phyloP scores from a whole-genome alignment of 192 early-diverging fungal genomes.

The Geosiphon pyriformis region DNA sequence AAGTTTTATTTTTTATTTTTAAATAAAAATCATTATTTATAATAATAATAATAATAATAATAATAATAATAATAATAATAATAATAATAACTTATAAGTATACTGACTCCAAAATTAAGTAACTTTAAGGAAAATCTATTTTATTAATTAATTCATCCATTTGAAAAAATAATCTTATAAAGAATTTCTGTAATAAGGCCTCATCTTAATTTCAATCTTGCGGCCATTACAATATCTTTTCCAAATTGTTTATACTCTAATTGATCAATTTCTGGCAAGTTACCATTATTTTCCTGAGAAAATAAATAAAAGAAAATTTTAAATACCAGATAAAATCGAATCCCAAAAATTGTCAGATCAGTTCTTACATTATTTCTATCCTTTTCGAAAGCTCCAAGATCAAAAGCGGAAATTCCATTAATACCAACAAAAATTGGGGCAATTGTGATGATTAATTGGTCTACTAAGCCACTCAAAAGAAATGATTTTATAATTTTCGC shows the following conservation, averaged over 20 bases:
- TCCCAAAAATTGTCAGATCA: too few species aligned
- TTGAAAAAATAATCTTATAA: too few species aligned
- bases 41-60: too few species aligned
- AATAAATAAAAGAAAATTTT: not conserved
- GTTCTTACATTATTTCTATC: not conserved
- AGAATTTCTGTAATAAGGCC: too few species aligned
- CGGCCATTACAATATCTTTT: constrained; percentile 47
- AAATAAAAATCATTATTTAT: too few species aligned
- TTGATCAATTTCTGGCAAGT: constrained; percentile 22
- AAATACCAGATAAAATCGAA: not conserved
- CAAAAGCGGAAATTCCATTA: constrained; percentile 46
- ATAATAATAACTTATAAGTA: too few species aligned
- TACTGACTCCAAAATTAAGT: too few species aligned
- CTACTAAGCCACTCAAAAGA: constrained; percentile 37
- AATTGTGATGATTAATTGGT: constrained; percentile 63
- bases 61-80: too few species aligned
- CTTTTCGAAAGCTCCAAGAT: constrained; percentile 22
- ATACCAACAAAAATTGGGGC: constrained; percentile 65
- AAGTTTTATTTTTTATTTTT: too few species aligned
- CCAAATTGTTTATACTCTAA: constrained; percentile 44
- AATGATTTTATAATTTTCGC: constrained; percentile 66
- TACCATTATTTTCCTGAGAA: not conserved
- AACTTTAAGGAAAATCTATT: too few species aligned
- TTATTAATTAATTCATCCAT: too few species aligned
- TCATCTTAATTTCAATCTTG: too few species aligned